Conservation (phyloP, 2,329 filamentous ascomycete species). For the Emergomyces africanus region DNA sequence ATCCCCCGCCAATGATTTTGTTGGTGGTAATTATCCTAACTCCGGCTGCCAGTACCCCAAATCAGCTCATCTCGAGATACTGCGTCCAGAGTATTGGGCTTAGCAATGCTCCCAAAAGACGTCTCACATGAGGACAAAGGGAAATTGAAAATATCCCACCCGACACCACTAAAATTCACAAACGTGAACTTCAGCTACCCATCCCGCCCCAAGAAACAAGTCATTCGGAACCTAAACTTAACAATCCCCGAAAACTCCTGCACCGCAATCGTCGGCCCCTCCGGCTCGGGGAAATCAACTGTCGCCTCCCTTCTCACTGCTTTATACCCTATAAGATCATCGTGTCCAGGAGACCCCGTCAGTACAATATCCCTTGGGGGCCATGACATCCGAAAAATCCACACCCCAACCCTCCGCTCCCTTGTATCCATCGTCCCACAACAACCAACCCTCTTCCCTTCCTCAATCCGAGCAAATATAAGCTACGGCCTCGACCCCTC, state of each 20-base stretch:
- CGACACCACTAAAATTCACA: constrained; percentile 45
- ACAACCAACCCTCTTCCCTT: constrained; percentile 46
- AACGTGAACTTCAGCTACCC: constrained; percentile 63
- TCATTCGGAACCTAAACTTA: constrained; percentile 56
- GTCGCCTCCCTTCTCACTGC: constrained; percentile 61
- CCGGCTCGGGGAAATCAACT: constrained; percentile 86
- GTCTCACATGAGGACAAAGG: constrained; percentile 48
- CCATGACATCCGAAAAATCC: constrained; percentile 44
- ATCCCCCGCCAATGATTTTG: neutral
- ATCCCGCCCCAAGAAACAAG: constrained; percentile 35
- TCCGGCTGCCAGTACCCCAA: constrained; percentile 49
- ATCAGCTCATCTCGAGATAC: constrained; percentile 61
- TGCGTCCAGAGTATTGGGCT: constrained; percentile 58
- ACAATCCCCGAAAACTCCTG: constrained; percentile 50
- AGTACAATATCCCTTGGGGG: constrained; percentile 41
- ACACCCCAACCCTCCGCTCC: constrained; percentile 48
- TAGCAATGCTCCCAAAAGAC: constrained; percentile 46
- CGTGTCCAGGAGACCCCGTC: constrained; percentile 12
- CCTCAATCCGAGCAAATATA: constrained; percentile 43
- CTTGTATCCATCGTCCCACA: constrained; percentile 50
- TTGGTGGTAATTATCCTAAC: constrained; percentile 2
- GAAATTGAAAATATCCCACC: constrained; percentile 27
- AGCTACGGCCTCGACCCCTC: constrained; percentile 55
- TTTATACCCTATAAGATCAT: constrained; percentile 42
- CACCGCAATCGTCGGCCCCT: constrained; percentile 68